Evolutionary conservation across 257 asterid genomes (phyloP).

Genomic region (Agastache rugosa): DNA sequence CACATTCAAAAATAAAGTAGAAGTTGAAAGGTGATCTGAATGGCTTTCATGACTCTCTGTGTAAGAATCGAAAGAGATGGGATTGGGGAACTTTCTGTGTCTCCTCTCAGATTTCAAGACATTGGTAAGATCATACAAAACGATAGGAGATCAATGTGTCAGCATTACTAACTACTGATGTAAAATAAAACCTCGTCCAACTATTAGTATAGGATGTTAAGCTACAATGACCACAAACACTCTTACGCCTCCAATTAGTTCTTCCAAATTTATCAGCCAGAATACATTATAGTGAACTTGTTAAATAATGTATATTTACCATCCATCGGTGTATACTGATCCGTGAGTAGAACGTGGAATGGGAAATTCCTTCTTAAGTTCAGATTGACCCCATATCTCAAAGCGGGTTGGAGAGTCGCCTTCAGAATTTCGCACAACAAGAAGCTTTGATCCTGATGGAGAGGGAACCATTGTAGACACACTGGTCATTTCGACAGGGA

Average conservation of each 20-base stretch:
- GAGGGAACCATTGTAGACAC: constrained; percentile 81
- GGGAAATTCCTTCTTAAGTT: constrained; percentile 72
- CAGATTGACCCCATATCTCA: constrained; percentile 87
- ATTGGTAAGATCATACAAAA: not conserved
- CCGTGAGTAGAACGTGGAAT: constrained; percentile 80
- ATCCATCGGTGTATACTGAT: constrained; percentile 85
- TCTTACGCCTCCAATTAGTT: not conserved
- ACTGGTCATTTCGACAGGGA: constrained; percentile 78
- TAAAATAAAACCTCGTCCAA: too few relatives aligned
- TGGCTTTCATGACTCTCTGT: not conserved
- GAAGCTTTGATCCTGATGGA: constrained; percentile 90
- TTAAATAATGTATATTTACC: constrained; percentile 51
- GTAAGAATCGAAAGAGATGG: not conserved
- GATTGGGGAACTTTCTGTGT: not conserved
- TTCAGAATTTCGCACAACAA: constrained; percentile 77
- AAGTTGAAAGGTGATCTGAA: not conserved
- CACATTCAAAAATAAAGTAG: not conserved
- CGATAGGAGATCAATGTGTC: not conserved
- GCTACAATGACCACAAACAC: not conserved
- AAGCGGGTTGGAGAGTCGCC: constrained; percentile 76
- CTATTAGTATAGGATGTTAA: not conserved
- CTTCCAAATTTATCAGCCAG: not conserved
- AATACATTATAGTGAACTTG: not conserved
- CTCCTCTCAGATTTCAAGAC: not conserved
- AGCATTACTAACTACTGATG: not conserved